Evolutionary conservation across 208 protist genomes (phyloP).

Genomic region (Phytomonas francai): DNA sequence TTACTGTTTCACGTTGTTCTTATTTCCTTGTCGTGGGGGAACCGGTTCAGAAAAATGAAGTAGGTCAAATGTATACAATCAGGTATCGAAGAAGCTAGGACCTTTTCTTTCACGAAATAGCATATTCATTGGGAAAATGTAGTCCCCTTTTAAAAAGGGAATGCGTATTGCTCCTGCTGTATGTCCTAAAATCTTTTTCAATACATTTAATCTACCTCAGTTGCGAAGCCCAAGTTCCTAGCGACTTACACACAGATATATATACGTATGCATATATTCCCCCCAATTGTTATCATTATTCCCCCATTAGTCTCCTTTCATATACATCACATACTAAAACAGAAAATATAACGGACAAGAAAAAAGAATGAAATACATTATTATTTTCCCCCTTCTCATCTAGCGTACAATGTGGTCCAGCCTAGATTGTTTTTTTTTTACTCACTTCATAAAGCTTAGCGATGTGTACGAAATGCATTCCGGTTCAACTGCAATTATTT

Average conservation of each 20-base stretch:
- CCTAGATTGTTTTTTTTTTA: not conserved
- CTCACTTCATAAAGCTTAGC: not conserved
- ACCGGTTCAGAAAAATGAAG: conserved; percentile 7
- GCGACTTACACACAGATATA: not conserved
- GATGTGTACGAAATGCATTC: not conserved
- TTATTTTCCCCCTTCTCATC: not conserved
- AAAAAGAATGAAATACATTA: not conserved
- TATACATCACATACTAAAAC: not conserved
- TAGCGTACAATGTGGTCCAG: not conserved
- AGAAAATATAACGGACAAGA: not conserved
- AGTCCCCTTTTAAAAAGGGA: not conserved
- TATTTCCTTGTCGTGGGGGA: not conserved
- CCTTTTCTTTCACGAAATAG: not conserved
- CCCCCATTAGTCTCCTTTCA: not conserved
- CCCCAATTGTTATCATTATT: not conserved
- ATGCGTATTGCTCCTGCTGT: conserved; percentile 2
- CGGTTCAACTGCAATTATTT: not conserved
- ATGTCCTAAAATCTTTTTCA: not conserved
- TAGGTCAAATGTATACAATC: not conserved
- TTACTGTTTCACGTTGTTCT: not conserved
- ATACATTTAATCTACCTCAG: not conserved
- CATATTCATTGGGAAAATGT: not conserved
- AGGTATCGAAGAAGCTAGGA: not conserved
- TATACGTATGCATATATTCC: conserved; percentile 2
- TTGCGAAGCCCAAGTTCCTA: not conserved